These are phyloP conservation scores for Arabidopsis suecica DNA, from an alignment of 345 rosid genomes.

Conservation along the genomic window DNA sequence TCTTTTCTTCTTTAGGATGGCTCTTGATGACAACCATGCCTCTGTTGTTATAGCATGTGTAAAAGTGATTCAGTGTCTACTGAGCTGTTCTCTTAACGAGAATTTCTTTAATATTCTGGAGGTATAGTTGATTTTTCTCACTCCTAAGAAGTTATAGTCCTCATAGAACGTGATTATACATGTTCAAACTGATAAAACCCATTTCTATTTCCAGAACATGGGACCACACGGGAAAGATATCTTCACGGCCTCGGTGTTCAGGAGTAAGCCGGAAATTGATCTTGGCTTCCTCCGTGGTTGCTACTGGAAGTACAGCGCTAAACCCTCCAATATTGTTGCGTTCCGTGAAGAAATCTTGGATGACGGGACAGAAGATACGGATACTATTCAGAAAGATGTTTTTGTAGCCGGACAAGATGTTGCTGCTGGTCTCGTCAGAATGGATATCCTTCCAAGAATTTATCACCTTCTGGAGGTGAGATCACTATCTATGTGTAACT, in stretches of 20 bases:
- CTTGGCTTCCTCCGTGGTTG: conserved; percentile 82
- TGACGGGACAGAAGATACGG: conserved; percentile 65
- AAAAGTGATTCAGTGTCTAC: conserved; percentile 65
- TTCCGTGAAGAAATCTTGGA: conserved; percentile 51
- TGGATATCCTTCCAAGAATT: conserved; percentile 84
- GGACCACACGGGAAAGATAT: conserved; percentile 52
- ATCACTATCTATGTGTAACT: conserved; percentile 25
- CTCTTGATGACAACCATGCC: conserved; percentile 87
- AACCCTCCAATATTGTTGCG: conserved; percentile 72
- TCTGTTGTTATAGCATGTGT: conserved; percentile 78
- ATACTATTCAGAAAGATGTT: conserved; percentile 85
- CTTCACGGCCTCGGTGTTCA: conserved; percentile 79
- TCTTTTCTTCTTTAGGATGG: conserved; percentile 62
- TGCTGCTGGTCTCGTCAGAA: conserved; percentile 88
- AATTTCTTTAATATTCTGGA: conserved; percentile 66
- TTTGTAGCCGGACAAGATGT: conserved; percentile 89
- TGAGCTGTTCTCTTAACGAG: conserved; percentile 74
- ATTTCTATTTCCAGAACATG: conserved; percentile 57
- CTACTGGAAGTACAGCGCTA: conserved; percentile 94
- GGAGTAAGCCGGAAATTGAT: conserved; percentile 79
- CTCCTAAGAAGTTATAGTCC: conserved; percentile 10
- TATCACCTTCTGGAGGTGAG: conserved; percentile 79
- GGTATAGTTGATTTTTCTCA: conserved; percentile 54
- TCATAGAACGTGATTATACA: conserved; percentile 14
- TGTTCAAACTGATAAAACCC: conserved; percentile 23